Base-by-base conservation (phyloP, 73 alveolate species). In the Urostyla sp. region DNA sequence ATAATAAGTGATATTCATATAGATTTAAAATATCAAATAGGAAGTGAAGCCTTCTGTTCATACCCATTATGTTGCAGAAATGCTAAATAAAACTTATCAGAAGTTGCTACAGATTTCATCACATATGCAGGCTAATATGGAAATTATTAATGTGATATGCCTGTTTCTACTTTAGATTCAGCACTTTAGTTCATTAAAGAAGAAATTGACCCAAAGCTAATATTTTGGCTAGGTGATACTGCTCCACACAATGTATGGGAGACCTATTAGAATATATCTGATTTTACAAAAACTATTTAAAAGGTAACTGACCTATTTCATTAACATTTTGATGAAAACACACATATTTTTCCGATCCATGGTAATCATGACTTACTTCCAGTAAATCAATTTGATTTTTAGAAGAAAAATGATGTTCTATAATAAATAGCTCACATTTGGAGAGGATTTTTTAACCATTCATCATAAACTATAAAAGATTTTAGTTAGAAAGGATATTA, bases 221-320 rank as follows among this genome's bases (percentile, higher is more conserved):
- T 92, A 38, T 51, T 92, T 15, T 92, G 98, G 98, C 79, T 95
- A 30, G 98, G 98, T 51, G 98, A 92, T 81, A 89, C 72, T 69
- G 54, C 88, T 15, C 96, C 95, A 1, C 98, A 92, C 69, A 80
- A 87, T 40, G 84, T 69, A 3, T 69, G 84, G 84, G 72, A 48
- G 20, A 69, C 45, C 32, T n/a, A n/a, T n/a, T n/a, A n/a, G n/a
- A 45, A 27, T 15, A 28, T 23, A 35, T 13, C 27, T 3, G 84
- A 69, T 31, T 52, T 50, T 3, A 38, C 57, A 13, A 28, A 45
- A 23, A 30, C 67, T 24, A 69, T 72, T 8, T 1, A 8, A 7
- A 69, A 69, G 26, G 50, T 69, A 6, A 69, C 84, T 3, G 28
- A 40, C 40, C 26, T 46, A 38, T 48, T 45, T 16, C 5, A 69